Evolutionary conservation across 352 stramenopile genomes (phyloP).

Genomic region (Pythium biforme): DNA sequence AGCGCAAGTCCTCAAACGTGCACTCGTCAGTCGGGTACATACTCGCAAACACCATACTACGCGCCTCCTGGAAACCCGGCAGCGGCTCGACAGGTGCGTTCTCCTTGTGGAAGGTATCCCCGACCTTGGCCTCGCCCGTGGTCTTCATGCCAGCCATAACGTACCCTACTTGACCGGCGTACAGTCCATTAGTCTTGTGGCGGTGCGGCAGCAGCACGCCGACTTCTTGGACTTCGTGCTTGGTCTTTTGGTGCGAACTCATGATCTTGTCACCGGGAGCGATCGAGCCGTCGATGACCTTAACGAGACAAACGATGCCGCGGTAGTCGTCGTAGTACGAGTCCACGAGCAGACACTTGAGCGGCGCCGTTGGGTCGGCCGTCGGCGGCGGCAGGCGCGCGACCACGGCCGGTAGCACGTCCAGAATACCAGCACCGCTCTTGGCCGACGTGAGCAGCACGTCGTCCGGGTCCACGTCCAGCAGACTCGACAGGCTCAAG

Average conservation of each 20-base stretch:
- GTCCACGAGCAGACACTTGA: slow-evolving; percentile 95
- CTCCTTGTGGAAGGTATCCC: slow-evolving; percentile 82
- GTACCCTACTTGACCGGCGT: slow-evolving; percentile 96
- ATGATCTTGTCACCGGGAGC: slow-evolving; percentile 79
- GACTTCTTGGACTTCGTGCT: slow-evolving; percentile 96
- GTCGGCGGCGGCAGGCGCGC: slow-evolving; percentile 66
- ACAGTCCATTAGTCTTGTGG: slow-evolving; percentile 72
- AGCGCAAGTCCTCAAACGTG: slow-evolving; percentile 96
- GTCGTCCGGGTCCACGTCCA: slow-evolving; percentile 92
- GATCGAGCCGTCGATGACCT: slow-evolving; percentile 92
- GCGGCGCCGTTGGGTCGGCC: slow-evolving; percentile 51
- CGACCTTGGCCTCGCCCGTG: slow-evolving; percentile 94
- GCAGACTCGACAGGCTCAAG: slow-evolving; percentile 68
- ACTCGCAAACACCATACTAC: slow-evolving; percentile 98
- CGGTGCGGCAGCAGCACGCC: slow-evolving; percentile 91
- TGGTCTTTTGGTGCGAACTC: slow-evolving; percentile 72
- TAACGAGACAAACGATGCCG: slow-evolving; percentile 95
- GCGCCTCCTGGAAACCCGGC: slow-evolving; percentile 78
- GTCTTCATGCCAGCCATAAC: slow-evolving; percentile 97
- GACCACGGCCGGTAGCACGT: slow-evolving; percentile 84
- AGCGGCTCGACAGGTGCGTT: slow-evolving; percentile 58
- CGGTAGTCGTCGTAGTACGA: slow-evolving; percentile 97
- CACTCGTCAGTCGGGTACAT: slow-evolving; percentile 97
- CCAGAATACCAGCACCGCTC: slow-evolving; percentile 86
- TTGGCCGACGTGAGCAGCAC: slow-evolving; percentile 96